Percentiles rank a stretch among this genome's conserved stretches.
Evolutionary conservation across 108 stramenopile species (phyloP).

Genomic region (Cafeteria roenbergensis): DNA sequence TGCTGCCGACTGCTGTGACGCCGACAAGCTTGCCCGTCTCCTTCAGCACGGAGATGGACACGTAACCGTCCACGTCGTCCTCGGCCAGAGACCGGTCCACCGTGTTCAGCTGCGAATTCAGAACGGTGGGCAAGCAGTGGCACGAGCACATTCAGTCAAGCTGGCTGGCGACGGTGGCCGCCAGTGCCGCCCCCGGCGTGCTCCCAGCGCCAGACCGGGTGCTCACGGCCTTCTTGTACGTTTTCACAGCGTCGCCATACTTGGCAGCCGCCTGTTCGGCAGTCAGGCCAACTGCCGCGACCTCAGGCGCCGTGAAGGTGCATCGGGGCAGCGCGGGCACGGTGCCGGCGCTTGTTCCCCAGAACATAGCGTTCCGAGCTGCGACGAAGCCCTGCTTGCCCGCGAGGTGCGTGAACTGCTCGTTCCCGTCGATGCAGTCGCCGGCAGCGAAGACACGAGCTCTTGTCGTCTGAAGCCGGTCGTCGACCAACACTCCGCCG

Average conservation of each 20-base stretch:
- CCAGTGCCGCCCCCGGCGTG: no score
- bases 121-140: no score
- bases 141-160: no score
- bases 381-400: constrained; percentile 85
- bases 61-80: constrained; percentile 63
- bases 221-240: constrained; percentile 51
- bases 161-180: no score
- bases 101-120: no score
- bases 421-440: constrained; percentile 64
- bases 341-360: constrained; percentile 63
- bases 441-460: constrained; percentile 76
- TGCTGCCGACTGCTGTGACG: constrained; percentile 70
- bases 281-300: constrained; percentile 71
- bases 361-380: constrained; percentile 72
- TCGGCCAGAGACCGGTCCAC: constrained; percentile 82
- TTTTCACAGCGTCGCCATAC: constrained; percentile 45
- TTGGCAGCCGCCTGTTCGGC: constrained; percentile 51
- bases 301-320: constrained; percentile 86
- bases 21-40: constrained; percentile 78
- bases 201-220: constrained; percentile 58
- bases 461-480: constrained; percentile 60
- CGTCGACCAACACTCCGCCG: constrained; percentile 63
- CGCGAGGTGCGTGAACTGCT: constrained; percentile 73
- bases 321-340: constrained; percentile 73
- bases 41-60: constrained; percentile 61